Conservation (phyloP, 352 stramenopile species). For the Phytophthora megakarya region DNA sequence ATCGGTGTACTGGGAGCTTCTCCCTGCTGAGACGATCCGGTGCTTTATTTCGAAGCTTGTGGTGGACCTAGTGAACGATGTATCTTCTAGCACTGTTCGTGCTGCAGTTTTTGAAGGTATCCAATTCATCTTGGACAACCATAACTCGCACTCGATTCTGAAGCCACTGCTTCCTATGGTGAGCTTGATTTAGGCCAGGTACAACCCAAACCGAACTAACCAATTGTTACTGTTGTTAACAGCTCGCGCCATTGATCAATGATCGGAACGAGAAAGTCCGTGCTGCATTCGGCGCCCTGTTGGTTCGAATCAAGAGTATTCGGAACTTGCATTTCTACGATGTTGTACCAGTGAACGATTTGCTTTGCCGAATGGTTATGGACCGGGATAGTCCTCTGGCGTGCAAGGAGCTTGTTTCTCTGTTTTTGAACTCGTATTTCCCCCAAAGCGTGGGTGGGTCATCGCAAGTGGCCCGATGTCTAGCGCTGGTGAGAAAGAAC, state of each 20-base stretch:
- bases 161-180: slow-evolving; percentile 87
- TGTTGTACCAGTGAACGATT: slow-evolving; percentile 76
- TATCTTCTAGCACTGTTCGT: slow-evolving; percentile 73
- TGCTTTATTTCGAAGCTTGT: slow-evolving; percentile 84
- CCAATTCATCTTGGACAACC: slow-evolving; percentile 88
- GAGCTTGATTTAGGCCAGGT: slow-evolving; percentile 8
- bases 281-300: slow-evolving; percentile 72
- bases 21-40: slow-evolving; percentile 80
- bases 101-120: slow-evolving; percentile 84
- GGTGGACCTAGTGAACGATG: slow-evolving; percentile 84
- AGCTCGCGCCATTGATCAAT: slow-evolving; percentile 84
- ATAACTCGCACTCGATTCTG: slow-evolving; percentile 83
- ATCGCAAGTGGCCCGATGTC: slow-evolving; percentile 80
- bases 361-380: slow-evolving; percentile 75
- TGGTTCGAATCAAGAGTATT: slow-evolving; percentile 90
- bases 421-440: slow-evolving; percentile 91
- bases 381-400: slow-evolving; percentile 61
- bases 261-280: slow-evolving; percentile 86
- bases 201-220: slow-evolving; percentile 10
- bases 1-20: slow-evolving; percentile 85
- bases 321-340: slow-evolving; percentile 89
- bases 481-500: slow-evolving; percentile 83
- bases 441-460: slow-evolving; percentile 79
- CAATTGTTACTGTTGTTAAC: slow-evolving; percentile 8
- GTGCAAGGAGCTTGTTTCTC: slow-evolving; percentile 75